A percentile compares a stretch with the other conserved stretches of the same genome.
Conservation (phyloP, 2,329 filamentous ascomycete genomes). For the Conoideocrella luteorostrata region DNA sequence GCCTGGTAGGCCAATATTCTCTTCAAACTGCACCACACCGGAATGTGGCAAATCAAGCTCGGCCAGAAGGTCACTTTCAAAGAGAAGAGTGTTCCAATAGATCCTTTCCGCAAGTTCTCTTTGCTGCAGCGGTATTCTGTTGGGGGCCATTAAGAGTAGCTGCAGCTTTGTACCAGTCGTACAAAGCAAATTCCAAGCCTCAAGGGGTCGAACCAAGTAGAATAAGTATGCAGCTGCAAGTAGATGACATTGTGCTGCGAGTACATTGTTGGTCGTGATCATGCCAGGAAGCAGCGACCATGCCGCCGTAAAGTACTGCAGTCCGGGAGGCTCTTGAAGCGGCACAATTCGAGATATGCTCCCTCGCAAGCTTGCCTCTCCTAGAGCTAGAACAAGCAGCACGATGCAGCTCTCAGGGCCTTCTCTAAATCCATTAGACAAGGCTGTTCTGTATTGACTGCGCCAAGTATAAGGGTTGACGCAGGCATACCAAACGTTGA, state of each 20-base stretch:
- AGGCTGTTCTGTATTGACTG: slow-evolving; percentile 66
- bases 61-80: slow-evolving; percentile 73
- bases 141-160: slow-evolving; percentile 67
- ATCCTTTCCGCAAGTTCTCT: slow-evolving; percentile 69
- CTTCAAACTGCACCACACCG: slow-evolving; percentile 75
- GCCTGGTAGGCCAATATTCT: slow-evolving; percentile 69
- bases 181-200: slow-evolving; percentile 76
- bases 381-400: slow-evolving; percentile 68
- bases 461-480: slow-evolving; percentile 79
- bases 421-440: slow-evolving; percentile 69
- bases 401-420: slow-evolving; percentile 80
- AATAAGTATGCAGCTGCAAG: slow-evolving; percentile 77
- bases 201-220: slow-evolving; percentile 73
- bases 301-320: slow-evolving; percentile 74
- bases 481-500: slow-evolving; percentile 81
- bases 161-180: slow-evolving; percentile 78
- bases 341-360: slow-evolving; percentile 68
- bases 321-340: slow-evolving; percentile 64
- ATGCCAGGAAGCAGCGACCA: slow-evolving; percentile 72
- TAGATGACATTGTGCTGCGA: slow-evolving; percentile 74
- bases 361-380: slow-evolving; percentile 67
- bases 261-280: slow-evolving; percentile 72
- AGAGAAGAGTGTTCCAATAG: slow-evolving; percentile 78
- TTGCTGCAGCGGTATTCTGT: slow-evolving; percentile 62
- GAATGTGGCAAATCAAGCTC: slow-evolving; percentile 78